Base-by-base conservation (phyloP, 2,329 filamentous ascomycete species). In the Penicillium thymicola region DNA sequence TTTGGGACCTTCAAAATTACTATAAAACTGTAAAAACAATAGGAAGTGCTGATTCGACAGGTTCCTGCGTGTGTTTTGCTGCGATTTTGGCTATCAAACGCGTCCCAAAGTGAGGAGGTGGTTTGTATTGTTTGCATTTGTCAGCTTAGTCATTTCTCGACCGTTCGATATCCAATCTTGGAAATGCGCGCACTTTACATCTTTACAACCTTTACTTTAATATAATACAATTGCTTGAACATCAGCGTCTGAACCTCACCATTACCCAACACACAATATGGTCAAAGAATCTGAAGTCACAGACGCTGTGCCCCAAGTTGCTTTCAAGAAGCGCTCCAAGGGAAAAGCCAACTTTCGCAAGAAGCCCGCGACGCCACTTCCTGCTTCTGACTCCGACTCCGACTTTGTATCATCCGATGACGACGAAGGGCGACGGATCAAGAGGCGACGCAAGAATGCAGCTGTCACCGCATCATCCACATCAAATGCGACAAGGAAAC, bases 261-360 rank as follows among this genome's bases (percentile, higher is more conserved):
- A n/a, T 10, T 13, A 50, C 4, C 3, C 28, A 50, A 18, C 5
- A 10, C 4, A 30, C 41, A 56, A 41, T 23, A 72, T 73, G 69
- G 65, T 70, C 51, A 73, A 73, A 34, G 65, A 69, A 23, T 42
- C 65, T 5, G 60, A 65, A 41, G 44, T 60, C 8, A 53, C 63
- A 21, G 58, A 66, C 1, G 32, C 62, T 4, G 60, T 67, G 7
- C 71, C 75, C 36, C 69, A 70, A 55, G 69, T 78, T 45, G 67
- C 73, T 16, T 97, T 97, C 83, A 97, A 96, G 75, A 96, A 94
- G 75, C 85, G 92, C 71, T 82, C 85, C 68, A 95, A 92, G 71
- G 83, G 82, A 60, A 92, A 90, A 70, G 82, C 86, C 48, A 92
- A 87, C 68, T 79, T 92, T 53, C 86, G 92, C 69, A 96, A 96